Evolutionary conservation across 139 green algal species (phyloP), one percentile per base, ranked within the genome.

Genomic region (Ettlia oleoabundans): DNA sequence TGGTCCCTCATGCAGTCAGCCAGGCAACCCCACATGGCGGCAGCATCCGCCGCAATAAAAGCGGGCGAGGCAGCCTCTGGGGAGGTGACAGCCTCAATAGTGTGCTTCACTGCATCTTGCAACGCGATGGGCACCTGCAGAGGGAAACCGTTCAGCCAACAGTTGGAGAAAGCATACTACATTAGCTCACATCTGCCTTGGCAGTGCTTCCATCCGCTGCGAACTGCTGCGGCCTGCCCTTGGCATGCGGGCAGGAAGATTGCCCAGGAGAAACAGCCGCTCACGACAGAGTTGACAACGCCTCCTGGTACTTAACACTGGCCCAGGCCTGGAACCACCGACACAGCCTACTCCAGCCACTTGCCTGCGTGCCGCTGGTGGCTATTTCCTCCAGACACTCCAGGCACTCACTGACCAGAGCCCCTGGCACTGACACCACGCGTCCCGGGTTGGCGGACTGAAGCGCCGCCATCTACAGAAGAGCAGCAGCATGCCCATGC

Each of bases 301-400:
- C n/a, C n/a, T n/a, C n/a, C n/a, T n/a, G n/a, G n/a, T n/a, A n/a
- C n/a, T n/a, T n/a, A n/a, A n/a, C n/a, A n/a, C n/a, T n/a, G n/a
- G n/a, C n/a, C n/a, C n/a, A n/a, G n/a, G n/a, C 47, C 47, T 58
- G 47, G 13, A 58, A 10, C 47, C 15, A 15, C 47, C 47, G 47
- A 58, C 47, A 15, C 21, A 5, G 55, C 55, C 19, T 7, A 62
- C 35, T 7, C 13, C 43, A 32, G 41, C 1, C 8, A 9, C 61
- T n/a, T 62, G 40, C 76, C 76, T 82, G 61, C 15, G 28, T 22
- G 64, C 51, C 63, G 28, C 7, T 65, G 24, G 42, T 40, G 2
- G 77, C 77, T 8, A 84, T 68, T 38, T 84, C 78, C 35, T 84
- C 78, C 2, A 84, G 51, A 66, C 78, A 84, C 10, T 84, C 78